Percentiles rank a stretch among this genome's conserved stretches.
Conservation (phyloP, 2,329 filamentous ascomycete species). For the Fusarium papillatum region DNA sequence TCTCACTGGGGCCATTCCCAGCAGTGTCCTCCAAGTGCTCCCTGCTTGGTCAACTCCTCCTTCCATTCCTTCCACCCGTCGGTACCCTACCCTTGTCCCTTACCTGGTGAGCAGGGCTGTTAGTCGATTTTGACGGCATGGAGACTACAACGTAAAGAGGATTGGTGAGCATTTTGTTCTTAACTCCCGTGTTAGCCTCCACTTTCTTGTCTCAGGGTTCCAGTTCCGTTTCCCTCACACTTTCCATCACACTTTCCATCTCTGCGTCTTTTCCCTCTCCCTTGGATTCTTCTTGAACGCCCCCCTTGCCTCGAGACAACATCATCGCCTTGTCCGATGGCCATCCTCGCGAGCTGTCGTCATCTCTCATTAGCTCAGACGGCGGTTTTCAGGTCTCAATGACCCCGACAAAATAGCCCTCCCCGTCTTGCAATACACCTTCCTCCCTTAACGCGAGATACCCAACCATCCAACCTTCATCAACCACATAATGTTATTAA, state of each 20-base stretch:
- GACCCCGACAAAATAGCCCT: conserved; percentile 22
- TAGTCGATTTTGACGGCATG: conserved; percentile 33
- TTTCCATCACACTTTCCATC: not conserved
- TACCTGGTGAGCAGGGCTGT: conserved; percentile 24
- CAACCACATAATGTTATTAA: conserved; percentile 39
- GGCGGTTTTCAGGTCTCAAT: conserved; percentile 28
- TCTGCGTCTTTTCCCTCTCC: conserved; percentile 10
- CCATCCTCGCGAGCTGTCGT: conserved; percentile 9
- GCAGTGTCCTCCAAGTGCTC: conserved; percentile 12
- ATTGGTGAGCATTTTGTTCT: conserved; percentile 25
- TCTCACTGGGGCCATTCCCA: conserved; percentile 6
- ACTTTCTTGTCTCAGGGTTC: conserved; percentile 28
- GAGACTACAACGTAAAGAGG: conserved; percentile 20
- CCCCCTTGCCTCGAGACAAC: conserved; percentile 16
- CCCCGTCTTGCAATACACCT: conserved; percentile 11
- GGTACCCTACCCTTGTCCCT: conserved; percentile 18
- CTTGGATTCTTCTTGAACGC: conserved; percentile 12
- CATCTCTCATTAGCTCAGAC: conserved; percentile 16
- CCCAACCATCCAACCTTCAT: not conserved
- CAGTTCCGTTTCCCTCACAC: not conserved
- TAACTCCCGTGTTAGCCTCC: conserved; percentile 24
- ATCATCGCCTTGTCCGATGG: conserved; percentile 29
- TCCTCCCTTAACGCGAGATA: conserved; percentile 1
- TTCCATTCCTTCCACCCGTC: conserved; percentile 18
- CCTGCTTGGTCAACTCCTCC: conserved; percentile 10